Evolutionary conservation across 1,284 basidiomycete species (phyloP), one percentile per base, ranked within the genome.

Genomic region (Pseudozyma pruni): DNA sequence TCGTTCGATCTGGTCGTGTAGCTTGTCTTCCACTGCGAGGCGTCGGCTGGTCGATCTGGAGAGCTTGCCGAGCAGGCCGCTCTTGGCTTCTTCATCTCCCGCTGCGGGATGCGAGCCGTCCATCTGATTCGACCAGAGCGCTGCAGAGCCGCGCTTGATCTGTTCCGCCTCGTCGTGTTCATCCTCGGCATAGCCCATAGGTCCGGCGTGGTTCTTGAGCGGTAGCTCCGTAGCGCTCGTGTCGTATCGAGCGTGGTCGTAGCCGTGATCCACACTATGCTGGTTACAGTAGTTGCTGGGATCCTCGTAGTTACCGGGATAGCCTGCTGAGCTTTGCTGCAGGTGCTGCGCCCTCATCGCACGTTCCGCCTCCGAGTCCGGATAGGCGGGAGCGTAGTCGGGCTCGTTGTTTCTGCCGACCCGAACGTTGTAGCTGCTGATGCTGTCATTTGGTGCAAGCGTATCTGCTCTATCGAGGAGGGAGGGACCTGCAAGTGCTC

Each of bases 101-200:
- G 45, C n/a, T 13, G 43, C 29, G 5, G 44, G 56, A 17, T 52
- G 45, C 8, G 44, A 31, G 25, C 17, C 34, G 23, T 55, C 50
- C 41, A 63, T 60, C 41, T 69, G 64, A 31, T 68, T 69, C 4
- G 57, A 38, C 58, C 62, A 69, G 16, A 64, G 57, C 1, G 53
- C 40, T 14, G 49, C 50, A n/a, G 59, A 43, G 0, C 68, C 70
- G n/a, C 67, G 53, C 17, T 73, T 41, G 42, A 76, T 34, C 56
- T 79, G 78, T 6, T 70, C 47, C 3, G 52, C 60, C 42, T 81
- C 77, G 35, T 81, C 79, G 7, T 75, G 52, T 45, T 81, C 77
- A 48, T 81, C 72, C 25, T 80, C 79, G 5, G 79, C 77, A 35
- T 74, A 80, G 31, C 72, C 74, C 79, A 81, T 81, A 7, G 43